Percentiles rank a stretch among this genome's conserved stretches.
Conservation (phyloP, 2,329 filamentous ascomycete genomes). For the Amauroascus verrucosus region DNA sequence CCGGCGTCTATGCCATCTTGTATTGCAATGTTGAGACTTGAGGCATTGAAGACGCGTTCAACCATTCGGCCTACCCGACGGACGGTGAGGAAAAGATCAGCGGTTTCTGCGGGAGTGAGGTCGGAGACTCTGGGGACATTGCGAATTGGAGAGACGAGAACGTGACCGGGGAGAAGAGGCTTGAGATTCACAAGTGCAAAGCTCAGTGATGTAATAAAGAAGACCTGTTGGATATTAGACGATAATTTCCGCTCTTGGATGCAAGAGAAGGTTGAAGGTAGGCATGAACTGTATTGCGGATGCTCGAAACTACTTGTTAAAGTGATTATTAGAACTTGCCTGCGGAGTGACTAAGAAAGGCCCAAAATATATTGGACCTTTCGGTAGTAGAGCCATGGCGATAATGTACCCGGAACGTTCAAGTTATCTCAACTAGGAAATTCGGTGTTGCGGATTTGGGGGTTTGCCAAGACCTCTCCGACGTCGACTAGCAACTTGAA, state of each 20-base stretch:
- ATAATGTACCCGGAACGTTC: neutral
- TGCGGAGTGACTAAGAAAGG: conserved; percentile 66
- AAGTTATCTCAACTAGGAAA: neutral
- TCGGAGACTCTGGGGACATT: conserved; percentile 64
- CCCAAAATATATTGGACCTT: conserved; percentile 55
- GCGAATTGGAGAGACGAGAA: conserved; percentile 71
- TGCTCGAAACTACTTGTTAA: neutral
- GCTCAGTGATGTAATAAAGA: conserved; percentile 66
- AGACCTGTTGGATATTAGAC: conserved; percentile 52
- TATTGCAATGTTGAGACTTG: conserved; percentile 85
- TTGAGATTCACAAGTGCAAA: conserved; percentile 94
- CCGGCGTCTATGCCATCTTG: conserved; percentile 86
- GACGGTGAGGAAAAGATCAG: conserved; percentile 78
- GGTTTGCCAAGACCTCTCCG: too few species aligned
- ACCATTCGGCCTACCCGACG: conserved; percentile 73
- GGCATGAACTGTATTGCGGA: too few species aligned
- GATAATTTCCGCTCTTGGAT: neutral
- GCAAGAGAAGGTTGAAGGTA: neutral
- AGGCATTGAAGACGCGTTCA: conserved; percentile 49
- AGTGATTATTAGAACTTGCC: conserved; percentile 36
- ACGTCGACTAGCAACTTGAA: too few species aligned
- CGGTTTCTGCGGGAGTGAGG: conserved; percentile 60
- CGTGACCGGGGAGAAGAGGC: conserved; percentile 83
- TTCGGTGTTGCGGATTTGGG: neutral
- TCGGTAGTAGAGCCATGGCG: conserved; percentile 20